Conservation (phyloP, 306 rosid species). For the Cucurbita pepo region DNA sequence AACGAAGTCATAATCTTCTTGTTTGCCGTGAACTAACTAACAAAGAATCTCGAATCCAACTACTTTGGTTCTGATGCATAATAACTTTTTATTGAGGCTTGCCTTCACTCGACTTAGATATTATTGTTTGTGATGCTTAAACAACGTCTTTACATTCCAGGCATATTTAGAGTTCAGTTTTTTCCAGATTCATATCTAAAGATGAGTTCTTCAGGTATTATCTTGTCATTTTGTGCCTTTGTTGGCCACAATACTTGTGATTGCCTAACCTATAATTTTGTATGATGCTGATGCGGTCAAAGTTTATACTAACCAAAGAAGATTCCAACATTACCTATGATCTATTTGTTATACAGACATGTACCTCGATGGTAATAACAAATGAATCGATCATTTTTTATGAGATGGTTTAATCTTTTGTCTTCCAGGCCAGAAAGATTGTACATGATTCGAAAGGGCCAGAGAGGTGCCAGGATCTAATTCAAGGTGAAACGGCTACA, state of each 20-base stretch:
- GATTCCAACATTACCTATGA: background rate
- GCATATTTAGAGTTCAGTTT: background rate
- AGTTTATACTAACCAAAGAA: background rate
- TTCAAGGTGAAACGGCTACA: constrained; percentile 34
- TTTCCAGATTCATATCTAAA: background rate
- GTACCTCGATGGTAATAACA: background rate
- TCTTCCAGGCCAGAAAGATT: constrained; percentile 40
- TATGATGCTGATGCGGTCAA: background rate
- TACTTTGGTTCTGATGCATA: background rate
- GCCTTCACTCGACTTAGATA: background rate
- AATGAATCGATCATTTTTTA: background rate
- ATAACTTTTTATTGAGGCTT: background rate
- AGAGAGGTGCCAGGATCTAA: constrained; percentile 24
- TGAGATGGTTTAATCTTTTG: background rate
- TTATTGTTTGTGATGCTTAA: background rate
- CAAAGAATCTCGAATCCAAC: background rate
- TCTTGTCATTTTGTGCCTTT: background rate
- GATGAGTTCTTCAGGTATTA: background rate
- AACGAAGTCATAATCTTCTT: background rate
- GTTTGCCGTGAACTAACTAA: background rate
- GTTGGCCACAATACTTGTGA: background rate
- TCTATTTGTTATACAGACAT: background rate
- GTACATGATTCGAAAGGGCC: constrained; percentile 21
- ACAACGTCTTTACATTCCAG: background rate
- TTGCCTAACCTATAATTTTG: background rate